Percentiles rank a stretch among this genome's conserved stretches.
Evolutionary conservation across 345 rosid species (phyloP).

Genomic region (Euphorbia pulcherrima): DNA sequence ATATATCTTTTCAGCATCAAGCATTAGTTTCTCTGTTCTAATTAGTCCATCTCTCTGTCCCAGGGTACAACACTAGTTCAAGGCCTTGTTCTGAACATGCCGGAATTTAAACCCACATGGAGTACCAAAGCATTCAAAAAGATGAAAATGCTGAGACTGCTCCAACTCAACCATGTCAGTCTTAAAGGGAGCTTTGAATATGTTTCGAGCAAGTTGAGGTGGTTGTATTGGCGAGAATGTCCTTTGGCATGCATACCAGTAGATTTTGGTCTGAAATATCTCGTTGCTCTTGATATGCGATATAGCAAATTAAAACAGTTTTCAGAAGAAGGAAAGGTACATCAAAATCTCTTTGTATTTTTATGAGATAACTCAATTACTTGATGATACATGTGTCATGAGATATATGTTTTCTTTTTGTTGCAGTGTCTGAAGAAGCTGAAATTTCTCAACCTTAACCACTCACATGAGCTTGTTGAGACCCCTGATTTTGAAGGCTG

Average conservation of each 20-base stretch:
- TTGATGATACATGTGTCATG: not conserved
- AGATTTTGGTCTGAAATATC: not conserved
- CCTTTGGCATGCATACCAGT: slow-evolving; percentile 6
- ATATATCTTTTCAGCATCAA: no score
- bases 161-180: not conserved
- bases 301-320: slow-evolving; percentile 9
- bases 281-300: slow-evolving; percentile 12
- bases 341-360: not conserved
- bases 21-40: not conserved
- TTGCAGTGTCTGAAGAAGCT: slow-evolving; percentile 9
- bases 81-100: slow-evolving; percentile 14
- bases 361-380: not conserved
- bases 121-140: slow-evolving; percentile 16
- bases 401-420: not conserved
- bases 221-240: slow-evolving; percentile 18
- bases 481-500: slow-evolving; percentile 4
- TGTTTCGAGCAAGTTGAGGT: slow-evolving; percentile 15
- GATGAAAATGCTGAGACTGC: slow-evolving; percentile 21
- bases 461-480: slow-evolving; percentile 2
- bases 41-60: not conserved
- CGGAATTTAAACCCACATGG: not conserved
- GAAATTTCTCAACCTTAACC: slow-evolving; percentile 18
- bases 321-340: slow-evolving; percentile 3
- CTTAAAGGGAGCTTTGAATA: slow-evolving; percentile 1
- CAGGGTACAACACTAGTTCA: slow-evolving; percentile 25